Evolutionary conservation across 495 filamentous ascomycete species (phyloP), one percentile per base, ranked within the genome.

Genomic region (Lasiosphaeriaceae sp.): DNA sequence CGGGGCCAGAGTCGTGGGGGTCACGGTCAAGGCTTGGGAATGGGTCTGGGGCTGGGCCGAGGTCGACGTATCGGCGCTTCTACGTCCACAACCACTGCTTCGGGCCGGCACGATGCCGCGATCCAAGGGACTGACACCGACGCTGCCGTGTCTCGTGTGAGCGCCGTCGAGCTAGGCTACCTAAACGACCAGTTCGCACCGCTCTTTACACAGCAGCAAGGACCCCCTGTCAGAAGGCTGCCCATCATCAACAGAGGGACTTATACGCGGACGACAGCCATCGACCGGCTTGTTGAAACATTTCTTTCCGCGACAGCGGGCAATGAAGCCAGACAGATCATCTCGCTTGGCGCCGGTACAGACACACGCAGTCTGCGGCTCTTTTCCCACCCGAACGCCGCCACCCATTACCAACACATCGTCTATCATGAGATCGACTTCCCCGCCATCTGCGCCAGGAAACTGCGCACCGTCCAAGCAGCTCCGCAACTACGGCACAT

Each of bases 241-340:
- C 94, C 94, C 43, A 92, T 97, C 43, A 96, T 97, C 56, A 97
- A 97, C 69, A 73, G 94, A 83, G 93, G 93, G 37, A 97, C 94
- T n/a, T 97, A 96, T 68, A 89, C 93, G 24, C 85, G 94, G 61
- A 97, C 93, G 22, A 84, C 82, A 24, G 90, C 90, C 21, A 88
- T 98, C 66, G 92, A 97, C 73, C 73, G 71, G 39, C 83, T 98
- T 22, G 84, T 97, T 55, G 68, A 80, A 23, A 68, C 70, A 34
- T 97, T 97, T 68, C 80, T 97, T 47, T 55, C 65, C 24, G 61
- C 51, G 43, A 72, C 26, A 14, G 37, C 22, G 11, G 11, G 14
- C 3, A 31, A 3, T 9, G 23, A 16, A 6, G 16, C 70, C 59
- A 45, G 69, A 55, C 94, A 98, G 65, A 93, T 98, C 50, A 83